Evolutionary conservation across 345 rosid species (phyloP).

Genomic region (Psidium guajava): DNA sequence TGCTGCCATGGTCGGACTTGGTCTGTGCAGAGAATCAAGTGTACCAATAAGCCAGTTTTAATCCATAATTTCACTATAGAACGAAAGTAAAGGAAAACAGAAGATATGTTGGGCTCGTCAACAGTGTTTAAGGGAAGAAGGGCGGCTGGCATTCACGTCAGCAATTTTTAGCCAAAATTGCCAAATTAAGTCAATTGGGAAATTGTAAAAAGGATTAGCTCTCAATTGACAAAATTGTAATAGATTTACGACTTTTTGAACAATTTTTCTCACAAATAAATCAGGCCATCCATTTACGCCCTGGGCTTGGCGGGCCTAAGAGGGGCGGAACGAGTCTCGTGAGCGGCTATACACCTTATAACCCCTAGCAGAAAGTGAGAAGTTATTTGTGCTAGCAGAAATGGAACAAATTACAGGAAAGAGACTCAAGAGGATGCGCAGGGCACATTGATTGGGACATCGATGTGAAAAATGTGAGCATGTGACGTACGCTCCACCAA

Average conservation of each 20-base stretch:
- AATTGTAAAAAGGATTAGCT: too few species aligned
- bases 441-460: background rate
- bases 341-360: background rate
- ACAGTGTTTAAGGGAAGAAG: too few species aligned
- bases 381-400: too few species aligned
- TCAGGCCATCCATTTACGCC: background rate
- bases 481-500: background rate
- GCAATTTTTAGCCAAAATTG: too few species aligned
- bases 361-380: background rate
- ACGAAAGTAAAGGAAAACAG: background rate
- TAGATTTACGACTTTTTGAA: too few species aligned
- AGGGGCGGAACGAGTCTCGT: background rate
- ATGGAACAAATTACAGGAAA: background rate
- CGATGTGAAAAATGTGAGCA: too few species aligned
- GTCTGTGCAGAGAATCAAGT: background rate
- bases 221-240: too few species aligned
- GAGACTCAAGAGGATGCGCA: background rate
- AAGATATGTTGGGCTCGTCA: too few species aligned
- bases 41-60: background rate
- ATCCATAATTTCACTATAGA: background rate
- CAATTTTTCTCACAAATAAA: too few species aligned
- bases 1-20: background rate
- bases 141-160: too few species aligned
- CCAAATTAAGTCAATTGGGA: too few species aligned
- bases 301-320: background rate